Evolutionary conservation across 1,284 basidiomycete species (phyloP).

Genomic region (Cerrena zonata): DNA sequence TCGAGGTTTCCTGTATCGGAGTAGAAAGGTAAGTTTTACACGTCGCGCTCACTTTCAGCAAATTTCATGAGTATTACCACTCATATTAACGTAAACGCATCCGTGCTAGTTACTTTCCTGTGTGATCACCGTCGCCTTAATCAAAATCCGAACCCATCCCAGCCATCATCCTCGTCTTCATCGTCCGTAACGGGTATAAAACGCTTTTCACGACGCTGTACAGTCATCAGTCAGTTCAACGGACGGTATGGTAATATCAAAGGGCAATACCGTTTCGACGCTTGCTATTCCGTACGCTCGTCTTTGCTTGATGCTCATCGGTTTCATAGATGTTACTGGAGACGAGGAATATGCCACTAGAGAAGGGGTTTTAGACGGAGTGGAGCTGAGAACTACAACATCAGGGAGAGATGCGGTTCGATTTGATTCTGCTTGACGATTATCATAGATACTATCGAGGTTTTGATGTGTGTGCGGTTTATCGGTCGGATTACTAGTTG

Average conservation of each 20-base stretch:
- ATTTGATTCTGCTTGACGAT: too few relatives aligned
- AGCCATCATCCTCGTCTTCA: conserved; percentile 18
- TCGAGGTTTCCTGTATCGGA: too few relatives aligned
- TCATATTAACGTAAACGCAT: too few relatives aligned
- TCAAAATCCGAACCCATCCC: background rate
- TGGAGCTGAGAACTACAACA: background rate
- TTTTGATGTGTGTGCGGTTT: background rate
- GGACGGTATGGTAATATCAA: background rate
- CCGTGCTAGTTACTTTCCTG: too few relatives aligned
- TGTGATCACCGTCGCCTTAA: too few relatives aligned
- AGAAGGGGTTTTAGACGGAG: background rate
- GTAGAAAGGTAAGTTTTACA: too few relatives aligned
- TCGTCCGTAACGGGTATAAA: conserved; percentile 27
- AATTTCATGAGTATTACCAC: too few relatives aligned
- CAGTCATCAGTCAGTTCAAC: background rate
- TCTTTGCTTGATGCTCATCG: conserved; percentile 24
- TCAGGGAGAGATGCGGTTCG: background rate
- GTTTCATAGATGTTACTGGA: conserved; percentile 10
- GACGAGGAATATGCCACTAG: background rate
- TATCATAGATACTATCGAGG: background rate
- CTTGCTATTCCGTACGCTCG: conserved; percentile 14
- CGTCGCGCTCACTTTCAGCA: too few relatives aligned
- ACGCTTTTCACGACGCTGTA: conserved; percentile 20
- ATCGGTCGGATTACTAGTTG: background rate
- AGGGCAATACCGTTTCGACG: conserved; percentile 12